Evolutionary conservation across 2,329 filamentous ascomycete genomes (phyloP), one percentile per base, ranked within the genome.

Genomic region (Metarhizium guizhouense): DNA sequence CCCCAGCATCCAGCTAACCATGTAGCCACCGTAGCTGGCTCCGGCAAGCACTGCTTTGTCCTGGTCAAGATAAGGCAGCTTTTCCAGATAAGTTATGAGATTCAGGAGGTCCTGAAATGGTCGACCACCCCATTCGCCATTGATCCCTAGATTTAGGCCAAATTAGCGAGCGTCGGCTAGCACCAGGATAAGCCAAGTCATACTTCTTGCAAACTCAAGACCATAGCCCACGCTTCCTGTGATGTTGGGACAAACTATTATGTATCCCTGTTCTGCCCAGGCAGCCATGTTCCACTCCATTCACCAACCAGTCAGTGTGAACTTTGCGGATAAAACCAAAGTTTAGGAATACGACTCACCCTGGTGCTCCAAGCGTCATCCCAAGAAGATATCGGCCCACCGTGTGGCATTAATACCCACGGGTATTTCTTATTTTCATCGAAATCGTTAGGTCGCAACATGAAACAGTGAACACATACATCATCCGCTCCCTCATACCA

Each of bases 181-280:
- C 10, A 25, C n/a, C 4, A 25, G 10, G 25, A 47, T 11, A 11
- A 25, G 59, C 66, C 45, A 61, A 25, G 6, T 10, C 43, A 25
- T 25, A 68, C 69, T 62, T 43, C 65, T 59, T 2, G 64, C 57
- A 40, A 73, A 71, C 0, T 69, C 68, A 8, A 65, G 70, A 1
- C 82, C 82, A 56, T 81, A 85, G 0, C 81, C 79, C 2, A 73
- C 75, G 55, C 79, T 82, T 20, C 81, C 82, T 0, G 79, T 79
- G 2, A 82, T 76, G 59, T 84, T 84, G 3, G 82, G 82, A 6
- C 75, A 70, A n/a, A 85, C 70, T 2, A 83, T 76, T 10, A 84
- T 70, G 57, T 84, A 85, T 8, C 82, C 82, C 63, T 84, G 79
- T 61, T 83, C 79, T 4, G 81, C 82, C 69, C 80, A 84, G 3